Evolutionary conservation across 257 asterid species (phyloP), one percentile per base, ranked within the genome.

Genomic region (Solanum chiquidenum): DNA sequence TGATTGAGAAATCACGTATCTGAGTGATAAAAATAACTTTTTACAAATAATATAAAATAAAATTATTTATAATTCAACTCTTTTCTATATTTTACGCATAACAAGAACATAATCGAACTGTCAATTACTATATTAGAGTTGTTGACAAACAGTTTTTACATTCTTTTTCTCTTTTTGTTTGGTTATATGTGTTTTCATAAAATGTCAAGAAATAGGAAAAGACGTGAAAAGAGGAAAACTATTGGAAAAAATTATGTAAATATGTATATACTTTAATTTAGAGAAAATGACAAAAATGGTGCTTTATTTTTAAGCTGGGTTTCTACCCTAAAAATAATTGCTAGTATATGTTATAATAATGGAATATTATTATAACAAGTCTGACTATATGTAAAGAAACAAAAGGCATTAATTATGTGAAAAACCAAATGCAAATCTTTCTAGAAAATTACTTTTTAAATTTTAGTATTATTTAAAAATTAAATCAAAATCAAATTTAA

Each of bases 1-100:
- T 52, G 1, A 52, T 52, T 0, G 4, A 2, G 3, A 52, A 52
- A 52, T 52, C 0, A 52, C 4, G 6, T 6, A 6, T 52, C 0
- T 2, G 23, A 52, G 9, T 18, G 62, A 2, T 52, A 52, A 52
- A 52, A 16, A 5, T 52, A 52, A 1, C 1, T 16, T 52, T 52
- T 52, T 16, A 52, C 1, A 52, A 16, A 52, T 6, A 52, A 52
- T 18, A 52, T 6, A 18, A 18, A 52, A 16, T 52, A 18, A 16
- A 18, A 52, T 2, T 16, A 6, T 2, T 52, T 52, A 52, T 52
- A 6, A 18, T 52, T 52, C 9, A 52, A 6, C 23, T 52, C 1
- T 52, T 52, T 52, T 16, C 1, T 52, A 52, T 52, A 18, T 52
- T 52, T 52, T 52, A 52, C 1, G 2, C 1, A 52, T 52, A 52